phyloP scores from a whole-genome alignment of 2,329 filamentous ascomycete genomes.

The Cercospora zeina region DNA sequence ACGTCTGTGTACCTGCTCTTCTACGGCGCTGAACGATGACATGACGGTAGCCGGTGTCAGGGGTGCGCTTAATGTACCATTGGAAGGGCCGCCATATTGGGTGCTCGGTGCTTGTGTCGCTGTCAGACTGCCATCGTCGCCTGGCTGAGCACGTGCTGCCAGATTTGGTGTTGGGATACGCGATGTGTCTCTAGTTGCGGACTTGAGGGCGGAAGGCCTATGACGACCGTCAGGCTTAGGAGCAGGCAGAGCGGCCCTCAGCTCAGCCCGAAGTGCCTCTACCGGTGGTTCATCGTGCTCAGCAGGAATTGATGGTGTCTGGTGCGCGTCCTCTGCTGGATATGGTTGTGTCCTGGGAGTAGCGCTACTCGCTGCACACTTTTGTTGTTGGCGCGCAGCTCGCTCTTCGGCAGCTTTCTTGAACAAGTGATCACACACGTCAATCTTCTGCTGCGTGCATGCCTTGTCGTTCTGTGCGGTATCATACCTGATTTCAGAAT shows the following conservation, averaged over 20 bases:
- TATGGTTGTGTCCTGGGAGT: not conserved
- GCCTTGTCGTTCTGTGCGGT: slow-evolving; percentile 2
- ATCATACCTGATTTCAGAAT: not conserved
- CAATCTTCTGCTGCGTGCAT: slow-evolving; percentile 8
- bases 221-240: not conserved
- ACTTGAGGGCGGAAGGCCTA: not conserved
- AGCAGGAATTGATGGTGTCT: not conserved
- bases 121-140: not conserved
- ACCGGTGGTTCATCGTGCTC: not conserved
- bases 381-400: slow-evolving; percentile 1
- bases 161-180: not conserved
- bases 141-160: not conserved
- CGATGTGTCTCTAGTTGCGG: not conserved
- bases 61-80: not conserved
- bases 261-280: not conserved
- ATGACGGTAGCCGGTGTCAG: not conserved
- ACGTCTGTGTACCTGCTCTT: slow-evolving; percentile 26
- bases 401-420: slow-evolving; percentile 6
- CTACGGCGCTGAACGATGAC: slow-evolving; percentile 29
- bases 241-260: not conserved
- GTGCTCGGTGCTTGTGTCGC: not conserved
- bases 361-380: not conserved
- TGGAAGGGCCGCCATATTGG: not conserved
- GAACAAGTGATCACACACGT: slow-evolving; percentile 6
- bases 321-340: not conserved